Percentiles rank a stretch among this genome's conserved stretches.
Evolutionary conservation across 108 stramenopile genomes (phyloP).

Genomic region (Hondaea fermentalgiana): DNA sequence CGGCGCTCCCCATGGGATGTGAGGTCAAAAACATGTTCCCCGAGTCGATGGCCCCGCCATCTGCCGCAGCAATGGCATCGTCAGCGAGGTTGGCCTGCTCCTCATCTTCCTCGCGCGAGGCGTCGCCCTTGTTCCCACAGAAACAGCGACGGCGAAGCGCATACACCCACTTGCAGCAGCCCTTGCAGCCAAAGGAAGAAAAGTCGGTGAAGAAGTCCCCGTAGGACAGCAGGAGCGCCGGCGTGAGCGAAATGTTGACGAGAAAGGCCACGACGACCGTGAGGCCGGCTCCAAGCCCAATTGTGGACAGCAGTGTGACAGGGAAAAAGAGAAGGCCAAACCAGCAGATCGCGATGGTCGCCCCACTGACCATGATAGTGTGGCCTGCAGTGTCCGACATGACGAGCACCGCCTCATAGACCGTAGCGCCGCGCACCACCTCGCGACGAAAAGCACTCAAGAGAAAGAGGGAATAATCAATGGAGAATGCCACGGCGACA

Average conservation of each 20-base stretch:
- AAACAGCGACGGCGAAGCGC: not conserved
- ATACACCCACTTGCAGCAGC: not conserved
- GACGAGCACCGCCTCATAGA: not conserved
- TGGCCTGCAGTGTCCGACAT: slow-evolving; percentile 4
- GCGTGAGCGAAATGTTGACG: not conserved
- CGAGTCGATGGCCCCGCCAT: no score
- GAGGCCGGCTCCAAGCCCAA: not conserved
- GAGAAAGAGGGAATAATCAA: not conserved
- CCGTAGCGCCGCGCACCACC: not conserved
- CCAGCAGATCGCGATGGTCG: slow-evolving; percentile 12
- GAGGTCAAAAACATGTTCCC: no score
- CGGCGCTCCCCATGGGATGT: no score
- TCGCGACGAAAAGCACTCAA: not conserved
- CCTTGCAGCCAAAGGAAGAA: not conserved
- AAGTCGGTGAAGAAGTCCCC: not conserved
- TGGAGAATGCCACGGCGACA: not conserved
- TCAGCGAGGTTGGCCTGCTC: no score
- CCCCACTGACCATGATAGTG: slow-evolving; percentile 9
- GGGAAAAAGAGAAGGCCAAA: slow-evolving; percentile 4
- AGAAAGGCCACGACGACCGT: not conserved
- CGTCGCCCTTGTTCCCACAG: no score
- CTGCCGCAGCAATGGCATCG: no score
- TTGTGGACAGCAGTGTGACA: not conserved
- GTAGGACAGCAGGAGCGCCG: not conserved
- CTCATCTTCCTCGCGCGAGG: no score